Percentiles rank a stretch among this genome's conserved stretches.
Conservation (phyloP, 305 asterid genomes). For the Fraxinus baroniana region DNA sequence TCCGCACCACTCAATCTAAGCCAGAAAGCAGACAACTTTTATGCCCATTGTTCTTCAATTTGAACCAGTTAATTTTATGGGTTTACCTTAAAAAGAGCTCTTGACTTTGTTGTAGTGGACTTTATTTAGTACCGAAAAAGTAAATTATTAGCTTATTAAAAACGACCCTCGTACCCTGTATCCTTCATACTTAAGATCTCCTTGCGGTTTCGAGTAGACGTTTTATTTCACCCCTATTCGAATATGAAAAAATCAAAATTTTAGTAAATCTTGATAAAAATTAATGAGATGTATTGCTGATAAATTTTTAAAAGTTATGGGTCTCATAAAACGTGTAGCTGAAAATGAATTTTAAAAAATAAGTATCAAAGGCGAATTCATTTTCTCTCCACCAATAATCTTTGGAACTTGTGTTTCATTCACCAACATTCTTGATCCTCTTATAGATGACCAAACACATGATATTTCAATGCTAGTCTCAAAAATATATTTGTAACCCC, state of each 20-base stretch:
- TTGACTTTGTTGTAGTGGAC: background rate
- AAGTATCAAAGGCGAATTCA: background rate
- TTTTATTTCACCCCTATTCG: background rate
- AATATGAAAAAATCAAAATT: background rate
- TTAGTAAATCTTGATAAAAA: background rate
- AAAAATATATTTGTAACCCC: background rate
- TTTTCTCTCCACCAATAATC: background rate
- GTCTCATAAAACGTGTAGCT: background rate
- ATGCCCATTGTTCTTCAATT: background rate
- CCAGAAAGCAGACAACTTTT: slow-evolving; percentile 8
- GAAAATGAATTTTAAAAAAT: background rate
- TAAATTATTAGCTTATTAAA: background rate
- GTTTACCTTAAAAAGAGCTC: background rate
- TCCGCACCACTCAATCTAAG: background rate
- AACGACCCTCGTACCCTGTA: background rate
- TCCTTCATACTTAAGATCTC: background rate
- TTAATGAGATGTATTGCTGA: background rate
- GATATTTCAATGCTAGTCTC: background rate
- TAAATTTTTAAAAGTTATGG: background rate
- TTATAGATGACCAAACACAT: background rate
- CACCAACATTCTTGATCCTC: background rate
- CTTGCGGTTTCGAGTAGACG: background rate
- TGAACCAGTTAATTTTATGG: background rate
- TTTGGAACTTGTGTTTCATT: background rate
- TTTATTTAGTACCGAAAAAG: background rate